Evolutionary conservation across 768 basidiomycete species (phyloP), one percentile per base, ranked within the genome.

Genomic region (Boletus vinaceobasis): DNA sequence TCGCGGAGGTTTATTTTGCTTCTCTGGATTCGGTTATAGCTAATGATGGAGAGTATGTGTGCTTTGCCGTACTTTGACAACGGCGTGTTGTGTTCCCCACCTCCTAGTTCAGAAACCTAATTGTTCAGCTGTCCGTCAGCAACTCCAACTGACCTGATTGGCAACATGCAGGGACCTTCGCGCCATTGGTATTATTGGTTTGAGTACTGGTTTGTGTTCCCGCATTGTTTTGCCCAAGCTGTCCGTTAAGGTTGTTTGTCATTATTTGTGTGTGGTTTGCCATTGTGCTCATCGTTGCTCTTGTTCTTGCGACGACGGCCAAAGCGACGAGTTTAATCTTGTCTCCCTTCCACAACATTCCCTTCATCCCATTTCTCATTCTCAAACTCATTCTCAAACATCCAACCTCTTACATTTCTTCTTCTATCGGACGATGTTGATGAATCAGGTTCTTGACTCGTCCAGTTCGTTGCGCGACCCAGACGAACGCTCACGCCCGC

Each of bases 381-480:
- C 38, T 48, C 42, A 43, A 23, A 35, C 51, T 44, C 47, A 33
- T 46, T 35, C 11, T 14, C 19, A 21, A 39, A 27, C 39, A 46
- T 37, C 17, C 31, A 19, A 21, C 21, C 9, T 31, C 14, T 26
- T 36, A 29, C 47, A 2, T 32, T 27, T 36, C 27, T 47, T 45
- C 35, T 23, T 32, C 31, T 33, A 0, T 29, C 27, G 27, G 53
- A 52, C 42, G 50, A 70, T 70, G 69, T 70, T 71, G 61, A 67
- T 66, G 61, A 68, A 67, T 33, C 65, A 61, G 29, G 48, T 74
- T 19, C 69, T 74, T 53, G 73, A 74, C 58, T 72, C 72, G 37
- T 73, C 71, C 60, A 29, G 45, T 60, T 43, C 55, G 42, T 4
- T 52, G 51, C 64, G 52, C 57, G 50, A 58, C 50, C 47, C 52